Evolutionary conservation across 2,329 filamentous ascomycete species (phyloP), one percentile per base, ranked within the genome.

Genomic region (Aquanectria penicillioides): DNA sequence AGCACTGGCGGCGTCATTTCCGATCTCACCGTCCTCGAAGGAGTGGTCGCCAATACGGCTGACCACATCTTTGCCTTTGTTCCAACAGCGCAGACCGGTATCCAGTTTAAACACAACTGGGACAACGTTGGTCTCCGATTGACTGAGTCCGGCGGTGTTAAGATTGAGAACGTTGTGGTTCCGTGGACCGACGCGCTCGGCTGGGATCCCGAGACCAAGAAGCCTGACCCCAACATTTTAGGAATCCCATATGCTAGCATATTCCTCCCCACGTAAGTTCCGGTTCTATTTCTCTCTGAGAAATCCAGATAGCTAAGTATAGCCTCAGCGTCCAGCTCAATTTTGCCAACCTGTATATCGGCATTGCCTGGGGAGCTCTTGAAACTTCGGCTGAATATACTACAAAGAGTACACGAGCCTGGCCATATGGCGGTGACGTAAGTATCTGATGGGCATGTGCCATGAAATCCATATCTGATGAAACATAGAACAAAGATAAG

Each of bases 1-100:
- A 90, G 87, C 68, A 90, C 87, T 0, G 88, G 88, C 0, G 87
- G 87, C 22, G 86, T 89, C 0, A 79, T 90, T 2, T 89, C 86
- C 0, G 87, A 90, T 57, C 73, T 90, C 17, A 89, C 86, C 0
- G 85, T 90, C 0, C 79, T 90, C 0, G 87, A 90, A 65, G 87
- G 88, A 17, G 83, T 86, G 1, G 75, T 82, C n/a, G 80, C 84
- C 6, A 83, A 79, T 15, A 87, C 85, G 0, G 77, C 81, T 5
- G 77, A 86, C 50, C 87, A 89, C 66, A 85, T 89, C 56, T 90
- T 89, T 66, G 84, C 86, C 3, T 72, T 89, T 18, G 86, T 87
- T 1, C 78, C 79, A 5, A 89, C 87, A 0, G 70, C 77, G 1
- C 86, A 90, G 68, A 71, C 80, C 0, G 86, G 86, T 0, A 85